Evolutionary conservation across 1,139 yeast genomes (phyloP).

Genomic region (Zygoascus hellenicus): DNA sequence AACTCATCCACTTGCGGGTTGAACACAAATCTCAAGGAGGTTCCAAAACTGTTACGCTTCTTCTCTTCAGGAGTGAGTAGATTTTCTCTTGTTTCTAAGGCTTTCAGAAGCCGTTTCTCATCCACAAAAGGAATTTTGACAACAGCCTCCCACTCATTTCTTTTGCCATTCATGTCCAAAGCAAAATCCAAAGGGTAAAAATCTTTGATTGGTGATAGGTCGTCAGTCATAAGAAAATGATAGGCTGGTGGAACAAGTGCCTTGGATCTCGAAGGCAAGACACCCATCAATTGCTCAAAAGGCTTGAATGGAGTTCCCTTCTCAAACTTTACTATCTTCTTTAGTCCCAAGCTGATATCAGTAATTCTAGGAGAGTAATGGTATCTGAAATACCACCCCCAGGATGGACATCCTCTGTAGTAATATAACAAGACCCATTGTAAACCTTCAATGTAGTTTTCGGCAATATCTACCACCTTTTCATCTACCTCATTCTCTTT

Average conservation of each 20-base stretch:
- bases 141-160: constrained; percentile 97
- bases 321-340: constrained; percentile 53
- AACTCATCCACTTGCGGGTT: constrained; percentile 71
- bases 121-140: constrained; percentile 94
- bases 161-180: constrained; percentile 88
- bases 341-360: constrained; percentile 68
- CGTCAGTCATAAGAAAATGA: constrained; percentile 84
- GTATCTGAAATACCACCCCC: constrained; percentile 90
- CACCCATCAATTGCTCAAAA: constrained; percentile 97
- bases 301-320: constrained; percentile 81
- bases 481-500: constrained; percentile 47
- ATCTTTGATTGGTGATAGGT: constrained; percentile 78
- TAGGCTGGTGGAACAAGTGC: constrained; percentile 72
- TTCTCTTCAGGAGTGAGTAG: constrained; percentile 64
- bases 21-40: constrained; percentile 57
- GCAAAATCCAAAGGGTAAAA: constrained; percentile 89
- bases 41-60: constrained; percentile 68
- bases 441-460: constrained; percentile 84
- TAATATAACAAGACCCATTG: constrained; percentile 95
- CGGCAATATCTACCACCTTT: constrained; percentile 47
- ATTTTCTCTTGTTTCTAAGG: constrained; percentile 58
- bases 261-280: constrained; percentile 87
- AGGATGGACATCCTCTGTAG: constrained; percentile 83
- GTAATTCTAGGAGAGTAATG: constrained; percentile 94
- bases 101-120: constrained; percentile 62